A percentile compares a stretch with the other conserved stretches of the same genome.
Evolutionary conservation across 2,329 filamentous ascomycete species (phyloP).

Genomic region (Apiospora sp.): DNA sequence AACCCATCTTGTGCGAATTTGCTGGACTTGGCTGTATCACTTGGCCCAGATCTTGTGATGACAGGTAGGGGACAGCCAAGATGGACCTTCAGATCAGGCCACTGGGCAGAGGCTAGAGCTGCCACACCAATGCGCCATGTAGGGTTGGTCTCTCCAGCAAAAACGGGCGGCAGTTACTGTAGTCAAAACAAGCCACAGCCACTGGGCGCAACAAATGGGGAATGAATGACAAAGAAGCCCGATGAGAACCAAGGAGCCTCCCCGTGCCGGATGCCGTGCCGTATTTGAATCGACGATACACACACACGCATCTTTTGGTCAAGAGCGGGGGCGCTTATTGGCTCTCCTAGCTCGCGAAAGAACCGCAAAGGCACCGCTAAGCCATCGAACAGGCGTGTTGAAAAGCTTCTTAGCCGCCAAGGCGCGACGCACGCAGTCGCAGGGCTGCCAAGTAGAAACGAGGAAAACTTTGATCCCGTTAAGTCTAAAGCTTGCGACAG

Average conservation of each 20-base stretch:
- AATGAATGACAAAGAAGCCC: not conserved
- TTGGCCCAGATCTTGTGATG: not conserved
- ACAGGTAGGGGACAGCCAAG: not conserved
- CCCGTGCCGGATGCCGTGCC: not conserved
- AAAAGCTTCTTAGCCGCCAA: conserved; percentile 16
- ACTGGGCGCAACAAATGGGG: not conserved
- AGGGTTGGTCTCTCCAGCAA: not conserved
- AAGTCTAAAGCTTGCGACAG: conserved; percentile 9
- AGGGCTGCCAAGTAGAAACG: conserved; percentile 13
- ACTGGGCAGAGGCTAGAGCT: not conserved
- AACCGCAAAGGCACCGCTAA: not conserved
- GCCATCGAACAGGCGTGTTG: not conserved
- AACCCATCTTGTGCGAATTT: not conserved
- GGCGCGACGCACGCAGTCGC: conserved; percentile 4
- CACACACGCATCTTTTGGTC: too few relatives aligned
- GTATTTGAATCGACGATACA: not conserved
- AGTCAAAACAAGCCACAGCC: not conserved
- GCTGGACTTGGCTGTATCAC: not conserved
- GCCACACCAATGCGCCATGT: conserved; percentile 14
- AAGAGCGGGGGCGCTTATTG: not conserved
- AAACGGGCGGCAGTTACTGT: too few relatives aligned
- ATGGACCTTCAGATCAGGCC: not conserved
- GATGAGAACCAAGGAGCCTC: not conserved
- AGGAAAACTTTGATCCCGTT: not conserved
- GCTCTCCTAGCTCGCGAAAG: not conserved